phyloP scores from a whole-genome alignment of 164 flowering plant species.

The Cinnamomum micranthum region DNA sequence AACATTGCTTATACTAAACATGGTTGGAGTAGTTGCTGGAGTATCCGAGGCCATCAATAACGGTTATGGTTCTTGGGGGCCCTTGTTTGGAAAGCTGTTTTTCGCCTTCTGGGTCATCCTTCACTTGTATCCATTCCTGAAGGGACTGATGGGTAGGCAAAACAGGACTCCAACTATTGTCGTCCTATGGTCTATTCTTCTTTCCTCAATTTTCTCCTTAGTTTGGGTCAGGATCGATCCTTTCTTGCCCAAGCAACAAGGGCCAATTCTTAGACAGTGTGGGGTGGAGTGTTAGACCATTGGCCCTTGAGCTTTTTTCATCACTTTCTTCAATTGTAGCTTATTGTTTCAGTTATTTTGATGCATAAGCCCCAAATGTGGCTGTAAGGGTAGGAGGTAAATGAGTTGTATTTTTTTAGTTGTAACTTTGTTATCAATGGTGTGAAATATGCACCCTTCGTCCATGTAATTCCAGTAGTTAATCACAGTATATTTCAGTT shows the following conservation, averaged over 20 bases:
- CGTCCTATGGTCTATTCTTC: conserved; percentile 69
- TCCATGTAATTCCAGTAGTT: neutral
- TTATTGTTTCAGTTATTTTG: no score
- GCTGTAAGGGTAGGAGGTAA: neutral
- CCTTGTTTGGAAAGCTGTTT: conserved; percentile 62
- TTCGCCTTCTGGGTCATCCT: conserved; percentile 73
- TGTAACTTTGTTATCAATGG: neutral
- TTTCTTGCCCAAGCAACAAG: conserved; percentile 61
- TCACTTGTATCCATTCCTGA: conserved; percentile 71
- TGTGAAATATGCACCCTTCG: neutral
- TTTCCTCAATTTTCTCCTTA: conserved; percentile 68
- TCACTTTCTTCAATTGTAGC: neutral
- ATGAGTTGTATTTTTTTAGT: neutral
- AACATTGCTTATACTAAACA: conserved; percentile 56
- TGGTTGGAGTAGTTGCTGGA: conserved; percentile 75
- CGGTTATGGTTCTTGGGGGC: conserved; percentile 68
- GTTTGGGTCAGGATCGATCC: conserved; percentile 74
- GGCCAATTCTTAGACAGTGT: conserved; percentile 52
- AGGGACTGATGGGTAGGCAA: conserved; percentile 72
- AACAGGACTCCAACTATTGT: conserved; percentile 78
- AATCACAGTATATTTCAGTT: no score
- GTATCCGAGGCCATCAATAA: conserved; percentile 74
- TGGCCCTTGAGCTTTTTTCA: neutral
- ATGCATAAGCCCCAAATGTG: neutral
- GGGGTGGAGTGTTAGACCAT: conserved; percentile 45